phyloP scores from a whole-genome alignment of 352 stramenopile genomes.

The Albugo laibachii region DNA sequence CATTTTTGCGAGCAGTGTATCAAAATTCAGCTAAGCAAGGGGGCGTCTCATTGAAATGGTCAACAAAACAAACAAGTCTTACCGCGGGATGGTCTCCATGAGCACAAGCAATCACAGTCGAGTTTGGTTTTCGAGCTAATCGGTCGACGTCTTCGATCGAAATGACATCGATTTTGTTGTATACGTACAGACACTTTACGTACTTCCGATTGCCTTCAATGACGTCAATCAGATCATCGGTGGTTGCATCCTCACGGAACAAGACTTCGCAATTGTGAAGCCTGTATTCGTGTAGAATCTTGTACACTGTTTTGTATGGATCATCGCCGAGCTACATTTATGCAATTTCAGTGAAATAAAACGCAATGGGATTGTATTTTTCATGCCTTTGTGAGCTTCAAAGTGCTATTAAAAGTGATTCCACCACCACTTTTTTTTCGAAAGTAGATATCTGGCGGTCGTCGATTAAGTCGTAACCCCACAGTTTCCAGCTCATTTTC shows the following conservation, averaged over 20 bases:
- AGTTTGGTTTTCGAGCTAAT: conserved; percentile 90
- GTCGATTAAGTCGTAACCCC: conserved; percentile 93
- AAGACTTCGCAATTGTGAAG: conserved; percentile 96
- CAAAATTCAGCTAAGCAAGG: conserved; percentile 87
- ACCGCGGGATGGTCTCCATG: conserved; percentile 55
- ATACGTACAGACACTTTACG: conserved; percentile 98
- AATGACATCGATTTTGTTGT: conserved; percentile 99
- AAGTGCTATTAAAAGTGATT: conserved; percentile 91
- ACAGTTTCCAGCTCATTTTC: conserved; percentile 97
- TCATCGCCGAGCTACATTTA: conserved; percentile 51
- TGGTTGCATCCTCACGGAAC: conserved; percentile 91
- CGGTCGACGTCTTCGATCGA: conserved; percentile 98
- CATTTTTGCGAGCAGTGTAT: conserved; percentile 78
- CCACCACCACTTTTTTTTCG: conserved; percentile 88
- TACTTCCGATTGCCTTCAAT: conserved; percentile 98
- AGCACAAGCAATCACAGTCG: conserved; percentile 89
- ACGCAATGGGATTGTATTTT: conserved; percentile 9
- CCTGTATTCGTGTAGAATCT: conserved; percentile 91
- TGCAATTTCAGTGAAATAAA: neutral
- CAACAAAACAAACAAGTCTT: conserved; percentile 3
- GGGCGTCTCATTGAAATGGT: neutral
- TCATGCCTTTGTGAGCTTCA: conserved; percentile 86
- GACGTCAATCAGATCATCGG: conserved; percentile 98
- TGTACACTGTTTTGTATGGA: conserved; percentile 77
- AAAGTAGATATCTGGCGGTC: conserved; percentile 93